A percentile compares a stretch with the other conserved stretches of the same genome.
These are phyloP conservation scores for Zygoascus meyerae DNA, from an alignment of 1,139 yeast species.

Conservation along the genomic window DNA sequence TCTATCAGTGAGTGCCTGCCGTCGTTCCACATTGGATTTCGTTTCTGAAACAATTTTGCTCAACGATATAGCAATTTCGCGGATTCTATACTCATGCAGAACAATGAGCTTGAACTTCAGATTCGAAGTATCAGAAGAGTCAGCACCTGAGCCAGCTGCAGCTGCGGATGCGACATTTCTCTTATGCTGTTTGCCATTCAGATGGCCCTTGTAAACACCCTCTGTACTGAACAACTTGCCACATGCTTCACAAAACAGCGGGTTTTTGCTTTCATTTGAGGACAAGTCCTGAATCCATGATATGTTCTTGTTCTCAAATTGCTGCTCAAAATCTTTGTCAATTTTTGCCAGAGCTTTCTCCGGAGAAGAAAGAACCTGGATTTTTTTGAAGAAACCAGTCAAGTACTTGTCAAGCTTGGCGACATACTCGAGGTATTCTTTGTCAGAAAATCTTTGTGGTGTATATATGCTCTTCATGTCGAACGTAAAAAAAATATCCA, in stretches of 20 bases:
- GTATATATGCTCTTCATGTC: slow-evolving; percentile 27
- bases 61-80: slow-evolving; percentile 35
- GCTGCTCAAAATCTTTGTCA: slow-evolving; percentile 32
- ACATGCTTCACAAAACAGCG: slow-evolving; percentile 56
- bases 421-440: slow-evolving; percentile 43
- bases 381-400: slow-evolving; percentile 39
- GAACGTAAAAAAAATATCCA: slow-evolving; percentile 43
- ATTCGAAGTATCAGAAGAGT: slow-evolving; percentile 10
- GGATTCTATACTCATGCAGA: slow-evolving; percentile 37
- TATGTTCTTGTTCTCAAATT: slow-evolving; percentile 25
- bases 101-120: slow-evolving; percentile 18
- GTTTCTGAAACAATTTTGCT: slow-evolving; percentile 45
- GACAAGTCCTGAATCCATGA: slow-evolving; percentile 22
- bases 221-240: slow-evolving; percentile 56
- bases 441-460: slow-evolving; percentile 24
- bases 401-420: slow-evolving; percentile 44
- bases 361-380: slow-evolving; percentile 48
- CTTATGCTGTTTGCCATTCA: slow-evolving; percentile 70
- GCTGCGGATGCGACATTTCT: slow-evolving; percentile 37
- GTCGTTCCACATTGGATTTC: slow-evolving; percentile 57
- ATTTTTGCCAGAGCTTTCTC: slow-evolving; percentile 35
- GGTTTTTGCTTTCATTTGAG: slow-evolving; percentile 28
- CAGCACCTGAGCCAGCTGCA: slow-evolving; percentile 4
- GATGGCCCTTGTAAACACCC: slow-evolving; percentile 64
- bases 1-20: slow-evolving; percentile 64